A percentile compares a stretch with the other conserved stretches of the same genome.
Conservation (phyloP, 1,284 basidiomycete genomes). For the Moesziomyces globuligerus region DNA sequence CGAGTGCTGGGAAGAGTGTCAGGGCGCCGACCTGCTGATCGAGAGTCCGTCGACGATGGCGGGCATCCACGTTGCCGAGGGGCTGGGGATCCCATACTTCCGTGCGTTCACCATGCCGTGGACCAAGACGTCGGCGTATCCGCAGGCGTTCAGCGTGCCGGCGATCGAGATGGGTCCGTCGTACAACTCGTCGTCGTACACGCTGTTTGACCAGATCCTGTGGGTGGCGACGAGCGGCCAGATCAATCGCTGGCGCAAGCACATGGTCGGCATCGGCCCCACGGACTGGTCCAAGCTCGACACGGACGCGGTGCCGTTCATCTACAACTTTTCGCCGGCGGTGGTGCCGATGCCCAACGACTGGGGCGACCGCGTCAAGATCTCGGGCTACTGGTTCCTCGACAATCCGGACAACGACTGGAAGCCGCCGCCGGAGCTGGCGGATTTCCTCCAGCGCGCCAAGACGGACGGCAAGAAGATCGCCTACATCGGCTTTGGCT, state of each 20-base stretch:
- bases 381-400: constrained; percentile 63
- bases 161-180: constrained; percentile 45
- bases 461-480: constrained; percentile 72
- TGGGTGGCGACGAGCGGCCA: constrained; percentile 59
- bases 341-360: constrained; percentile 60
- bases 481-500: constrained; percentile 63
- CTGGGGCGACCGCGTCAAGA: constrained; percentile 55
- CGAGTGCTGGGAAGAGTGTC: constrained; percentile 50
- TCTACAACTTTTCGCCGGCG: constrained; percentile 63
- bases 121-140: constrained; percentile 57
- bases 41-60: constrained; percentile 61
- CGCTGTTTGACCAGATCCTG: constrained; percentile 58
- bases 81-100: constrained; percentile 58
- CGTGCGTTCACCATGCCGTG: constrained; percentile 65
- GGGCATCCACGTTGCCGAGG: constrained; percentile 63
- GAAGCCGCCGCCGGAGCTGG: constrained; percentile 72
- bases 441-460: constrained; percentile 74
- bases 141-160: constrained; percentile 62
- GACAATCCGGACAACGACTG: constrained; percentile 71
- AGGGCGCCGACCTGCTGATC: constrained; percentile 62
- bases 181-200: constrained; percentile 58
- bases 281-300: constrained; percentile 52
- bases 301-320: constrained; percentile 51
- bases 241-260: constrained; percentile 61
- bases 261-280: constrained; percentile 51